Evolutionary conservation across 177 flowering plant genomes (phyloP).

Genomic region (Vitis hybrid): DNA sequence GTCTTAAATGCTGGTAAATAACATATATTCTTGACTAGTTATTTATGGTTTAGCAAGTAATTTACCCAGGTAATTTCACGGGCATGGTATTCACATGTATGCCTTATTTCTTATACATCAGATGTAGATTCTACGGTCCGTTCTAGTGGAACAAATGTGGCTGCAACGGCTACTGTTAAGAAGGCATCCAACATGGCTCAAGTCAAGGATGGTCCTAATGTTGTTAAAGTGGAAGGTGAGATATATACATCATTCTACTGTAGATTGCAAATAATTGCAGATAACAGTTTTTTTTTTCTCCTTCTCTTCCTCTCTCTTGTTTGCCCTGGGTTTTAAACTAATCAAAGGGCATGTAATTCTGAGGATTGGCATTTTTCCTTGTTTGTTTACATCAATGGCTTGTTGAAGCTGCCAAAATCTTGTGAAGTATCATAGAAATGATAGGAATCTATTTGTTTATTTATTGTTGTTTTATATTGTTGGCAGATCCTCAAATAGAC

Average conservation of each 20-base stretch:
- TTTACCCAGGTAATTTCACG: not conserved
- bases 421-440: not conserved
- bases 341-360: not conserved
- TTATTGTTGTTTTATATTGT: not conserved
- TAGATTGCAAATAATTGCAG: no score
- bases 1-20: slow-evolving; percentile 30
- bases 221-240: slow-evolving; percentile 34
- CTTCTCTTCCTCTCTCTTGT: no score
- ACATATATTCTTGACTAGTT: not conserved
- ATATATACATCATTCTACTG: not conserved
- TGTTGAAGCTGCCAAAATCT: not conserved
- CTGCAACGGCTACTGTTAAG: slow-evolving; percentile 20
- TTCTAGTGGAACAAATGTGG: slow-evolving; percentile 11
- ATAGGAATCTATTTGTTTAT: no score
- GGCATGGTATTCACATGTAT: not conserved
- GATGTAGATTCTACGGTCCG: slow-evolving; percentile 18
- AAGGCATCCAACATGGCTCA: slow-evolving; percentile 21
- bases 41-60: not conserved
- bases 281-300: no score
- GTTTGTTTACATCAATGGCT: not conserved
- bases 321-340: not conserved
- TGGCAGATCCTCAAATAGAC: slow-evolving; percentile 57
- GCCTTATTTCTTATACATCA: slow-evolving; percentile 8
- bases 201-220: slow-evolving; percentile 22
- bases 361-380: no score